These are phyloP conservation scores for Suhomyces kunorum DNA, from an alignment of 1,139 yeast species.

Conservation along the genomic window DNA sequence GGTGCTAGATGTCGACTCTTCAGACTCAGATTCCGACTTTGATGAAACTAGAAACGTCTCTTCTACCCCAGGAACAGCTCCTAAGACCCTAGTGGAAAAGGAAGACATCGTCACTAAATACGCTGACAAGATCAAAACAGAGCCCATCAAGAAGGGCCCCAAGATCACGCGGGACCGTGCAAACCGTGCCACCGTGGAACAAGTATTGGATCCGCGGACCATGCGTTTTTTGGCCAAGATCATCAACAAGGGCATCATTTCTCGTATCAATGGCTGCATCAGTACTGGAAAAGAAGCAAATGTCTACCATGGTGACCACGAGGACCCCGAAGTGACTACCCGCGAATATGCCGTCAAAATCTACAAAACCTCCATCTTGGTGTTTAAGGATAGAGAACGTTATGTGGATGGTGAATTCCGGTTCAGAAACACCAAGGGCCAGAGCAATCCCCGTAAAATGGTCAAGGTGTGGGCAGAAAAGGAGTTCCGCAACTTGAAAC, in stretches of 20 bases:
- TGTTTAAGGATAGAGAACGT: slow-evolving; percentile 92
- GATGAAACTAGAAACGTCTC: too few species aligned
- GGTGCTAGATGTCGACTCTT: slow-evolving; percentile 9
- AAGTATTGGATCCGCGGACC: slow-evolving; percentile 94
- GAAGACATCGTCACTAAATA: slow-evolving; percentile 62
- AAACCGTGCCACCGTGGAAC: slow-evolving; percentile 94
- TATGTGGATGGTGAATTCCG: slow-evolving; percentile 96
- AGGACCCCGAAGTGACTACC: slow-evolving; percentile 44
- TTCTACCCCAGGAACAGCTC: too few species aligned
- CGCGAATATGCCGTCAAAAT: slow-evolving; percentile 85
- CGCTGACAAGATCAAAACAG: slow-evolving; percentile 64
- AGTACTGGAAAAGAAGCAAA: slow-evolving; percentile 98
- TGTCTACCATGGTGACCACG: slow-evolving; percentile 90
- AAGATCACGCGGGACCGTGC: slow-evolving; percentile 77
- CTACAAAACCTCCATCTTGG: slow-evolving; percentile 92
- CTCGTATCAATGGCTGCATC: slow-evolving; percentile 89
- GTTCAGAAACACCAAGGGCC: slow-evolving; percentile 78
- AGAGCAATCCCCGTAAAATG: slow-evolving; percentile 95
- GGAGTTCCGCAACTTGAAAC: slow-evolving; percentile 87
- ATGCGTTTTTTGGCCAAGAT: slow-evolving; percentile 77
- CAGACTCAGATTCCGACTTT: slow-evolving; percentile 15
- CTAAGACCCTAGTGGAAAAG: slow-evolving; percentile 42
- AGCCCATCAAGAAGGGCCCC: slow-evolving; percentile 56
- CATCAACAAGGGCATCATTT: slow-evolving; percentile 77
- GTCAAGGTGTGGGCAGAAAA: slow-evolving; percentile 98